phyloP scores from a whole-genome alignment of 2,329 filamentous ascomycete species.

The Fusarium equiseti region DNA sequence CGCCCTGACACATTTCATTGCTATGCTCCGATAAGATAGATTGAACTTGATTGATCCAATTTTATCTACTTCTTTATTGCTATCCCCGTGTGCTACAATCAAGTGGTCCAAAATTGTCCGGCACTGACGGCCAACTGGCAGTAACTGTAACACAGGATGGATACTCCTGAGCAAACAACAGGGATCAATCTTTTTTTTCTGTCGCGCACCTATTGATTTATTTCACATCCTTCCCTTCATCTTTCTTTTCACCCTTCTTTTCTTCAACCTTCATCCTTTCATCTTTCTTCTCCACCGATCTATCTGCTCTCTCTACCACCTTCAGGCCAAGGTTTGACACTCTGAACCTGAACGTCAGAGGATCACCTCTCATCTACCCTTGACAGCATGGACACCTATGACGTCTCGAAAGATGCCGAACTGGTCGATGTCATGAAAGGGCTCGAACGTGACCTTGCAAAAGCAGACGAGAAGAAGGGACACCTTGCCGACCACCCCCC shows the following conservation, averaged over 20 bases:
- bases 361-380: neutral
- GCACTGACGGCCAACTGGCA: neutral
- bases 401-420: neutral
- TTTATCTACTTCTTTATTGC: neutral
- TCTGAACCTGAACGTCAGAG: neutral
- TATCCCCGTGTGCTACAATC: neutral
- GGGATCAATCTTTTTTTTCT: neutral
- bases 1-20: neutral
- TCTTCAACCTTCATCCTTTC: neutral
- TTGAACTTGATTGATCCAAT: neutral
- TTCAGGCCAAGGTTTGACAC: neutral
- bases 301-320: neutral
- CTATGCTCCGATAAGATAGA: neutral
- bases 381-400: neutral
- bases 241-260: neutral
- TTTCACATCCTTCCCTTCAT: neutral
- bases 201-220: neutral
- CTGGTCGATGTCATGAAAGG: accelerated
- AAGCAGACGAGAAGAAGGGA: neutral
- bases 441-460: neutral
- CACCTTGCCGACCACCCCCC: accelerated
- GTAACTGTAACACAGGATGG: neutral
- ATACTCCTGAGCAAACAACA: neutral
- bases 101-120: neutral
- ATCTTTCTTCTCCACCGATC: neutral